Evolutionary conservation across 495 filamentous ascomycete species (phyloP).

Genomic region (Neurospora discreta): DNA sequence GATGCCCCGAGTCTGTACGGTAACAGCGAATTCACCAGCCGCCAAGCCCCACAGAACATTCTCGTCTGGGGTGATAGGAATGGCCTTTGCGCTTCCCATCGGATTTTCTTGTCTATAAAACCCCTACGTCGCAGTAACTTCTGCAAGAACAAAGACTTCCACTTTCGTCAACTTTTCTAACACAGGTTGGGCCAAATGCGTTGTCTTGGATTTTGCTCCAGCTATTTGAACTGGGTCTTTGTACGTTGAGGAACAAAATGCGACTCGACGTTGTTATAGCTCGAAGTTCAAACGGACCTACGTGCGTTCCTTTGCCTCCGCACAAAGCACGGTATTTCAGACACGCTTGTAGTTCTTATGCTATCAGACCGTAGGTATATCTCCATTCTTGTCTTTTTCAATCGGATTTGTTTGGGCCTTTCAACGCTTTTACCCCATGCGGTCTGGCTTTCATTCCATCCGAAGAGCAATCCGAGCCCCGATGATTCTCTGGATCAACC

Average conservation of each 20-base stretch:
- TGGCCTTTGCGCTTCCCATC: neutral
- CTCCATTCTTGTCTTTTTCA: neutral
- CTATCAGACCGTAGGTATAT: neutral
- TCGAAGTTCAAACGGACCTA: neutral
- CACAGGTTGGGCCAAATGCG: neutral
- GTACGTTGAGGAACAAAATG: neutral
- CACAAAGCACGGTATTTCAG: neutral
- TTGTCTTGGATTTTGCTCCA: neutral
- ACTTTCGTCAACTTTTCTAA: neutral
- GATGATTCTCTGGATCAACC: neutral
- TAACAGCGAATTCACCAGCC: neutral
- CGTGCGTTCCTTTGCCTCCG: neutral
- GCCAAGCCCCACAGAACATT: neutral
- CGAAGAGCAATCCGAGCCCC: constrained; percentile 3
- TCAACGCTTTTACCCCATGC: constrained; percentile 8
- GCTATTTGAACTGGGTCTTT: neutral
- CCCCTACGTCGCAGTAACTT: neutral
- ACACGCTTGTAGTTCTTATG: neutral
- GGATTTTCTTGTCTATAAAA: neutral
- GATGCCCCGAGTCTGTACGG: no score
- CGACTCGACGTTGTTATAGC: neutral
- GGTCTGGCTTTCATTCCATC: constrained; percentile 18
- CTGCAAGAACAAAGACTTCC: neutral
- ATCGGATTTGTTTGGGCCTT: constrained; percentile 8
- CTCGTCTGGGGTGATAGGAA: neutral